phyloP scores from a whole-genome alignment of 176 grass and related monocot species.

The Oryza coarctata region DNA sequence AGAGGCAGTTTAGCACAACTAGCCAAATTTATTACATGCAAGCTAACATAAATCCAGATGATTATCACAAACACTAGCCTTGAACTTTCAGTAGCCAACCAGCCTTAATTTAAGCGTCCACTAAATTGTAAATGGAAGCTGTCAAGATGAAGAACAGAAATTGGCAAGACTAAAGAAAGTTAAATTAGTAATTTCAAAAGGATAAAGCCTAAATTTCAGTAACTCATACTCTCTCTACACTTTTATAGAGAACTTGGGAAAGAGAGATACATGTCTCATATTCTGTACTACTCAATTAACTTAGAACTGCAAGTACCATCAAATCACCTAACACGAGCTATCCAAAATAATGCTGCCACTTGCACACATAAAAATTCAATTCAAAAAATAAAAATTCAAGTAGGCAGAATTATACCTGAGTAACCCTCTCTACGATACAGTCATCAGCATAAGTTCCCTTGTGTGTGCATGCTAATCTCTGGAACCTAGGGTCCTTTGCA shows the following conservation, averaged over 20 bases:
- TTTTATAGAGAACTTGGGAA: neutral
- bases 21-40: neutral
- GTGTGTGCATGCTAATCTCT: constrained; percentile 91
- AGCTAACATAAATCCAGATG: neutral
- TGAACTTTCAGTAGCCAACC: neutral
- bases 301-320: neutral
- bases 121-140: neutral
- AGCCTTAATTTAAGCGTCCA: neutral
- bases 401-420: constrained; percentile 57
- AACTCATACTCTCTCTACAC: neutral
- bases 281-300: too few species aligned
- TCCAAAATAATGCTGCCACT: neutral
- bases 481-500: constrained; percentile 91
- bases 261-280: too few species aligned
- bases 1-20: neutral
- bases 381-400: neutral
- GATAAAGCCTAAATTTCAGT: neutral
- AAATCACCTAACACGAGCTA: neutral
- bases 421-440: constrained; percentile 92
- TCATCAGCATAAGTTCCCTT: constrained; percentile 99
- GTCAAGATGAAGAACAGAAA: neutral
- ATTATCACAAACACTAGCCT: neutral
- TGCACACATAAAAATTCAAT: neutral
- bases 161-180: neutral
- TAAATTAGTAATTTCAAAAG: neutral